A percentile compares a stretch with the other conserved stretches of the same genome.
Evolutionary conservation across 1,139 yeast species (phyloP).

Genomic region (Yamadazyma atmosphaerica): DNA sequence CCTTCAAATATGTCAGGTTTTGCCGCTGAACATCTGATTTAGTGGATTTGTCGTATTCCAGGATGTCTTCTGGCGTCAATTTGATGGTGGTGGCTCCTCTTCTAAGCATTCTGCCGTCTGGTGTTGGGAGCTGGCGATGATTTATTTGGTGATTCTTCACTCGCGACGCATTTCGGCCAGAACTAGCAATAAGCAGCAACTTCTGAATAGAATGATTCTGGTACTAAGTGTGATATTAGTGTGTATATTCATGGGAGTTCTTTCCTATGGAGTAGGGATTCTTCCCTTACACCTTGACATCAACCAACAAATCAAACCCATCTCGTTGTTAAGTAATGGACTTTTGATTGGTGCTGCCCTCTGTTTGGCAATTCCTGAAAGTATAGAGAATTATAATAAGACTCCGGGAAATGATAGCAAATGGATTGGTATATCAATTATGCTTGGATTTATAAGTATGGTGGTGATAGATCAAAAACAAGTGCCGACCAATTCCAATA

Average conservation of each 20-base stretch:
- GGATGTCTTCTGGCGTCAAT: slow-evolving; percentile 65
- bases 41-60: slow-evolving; percentile 46
- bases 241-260: slow-evolving; percentile 26
- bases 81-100: slow-evolving; percentile 64
- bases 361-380: slow-evolving; percentile 71
- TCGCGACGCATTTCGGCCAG: no score
- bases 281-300: slow-evolving; percentile 24
- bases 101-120: slow-evolving; percentile 55
- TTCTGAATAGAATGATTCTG: no score
- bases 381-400: slow-evolving; percentile 49
- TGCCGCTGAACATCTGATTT: slow-evolving; percentile 26
- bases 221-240: slow-evolving; percentile 11
- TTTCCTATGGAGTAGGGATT: slow-evolving; percentile 34
- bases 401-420: slow-evolving; percentile 21
- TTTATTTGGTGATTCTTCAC: no score
- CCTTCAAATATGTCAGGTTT: slow-evolving; percentile 12
- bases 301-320: slow-evolving; percentile 16
- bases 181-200: no score
- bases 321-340: slow-evolving; percentile 60
- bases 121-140: no score
- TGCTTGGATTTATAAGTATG: slow-evolving; percentile 15
- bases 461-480: slow-evolving; percentile 11
- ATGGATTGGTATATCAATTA: slow-evolving; percentile 16
- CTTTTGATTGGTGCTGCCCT: slow-evolving; percentile 63
- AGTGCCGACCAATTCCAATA: background rate